Percentiles rank a stretch among this genome's conserved stretches.
Evolutionary conservation across 768 basidiomycete species (phyloP).

Genomic region (Cystofilobasidium bisporidii): DNA sequence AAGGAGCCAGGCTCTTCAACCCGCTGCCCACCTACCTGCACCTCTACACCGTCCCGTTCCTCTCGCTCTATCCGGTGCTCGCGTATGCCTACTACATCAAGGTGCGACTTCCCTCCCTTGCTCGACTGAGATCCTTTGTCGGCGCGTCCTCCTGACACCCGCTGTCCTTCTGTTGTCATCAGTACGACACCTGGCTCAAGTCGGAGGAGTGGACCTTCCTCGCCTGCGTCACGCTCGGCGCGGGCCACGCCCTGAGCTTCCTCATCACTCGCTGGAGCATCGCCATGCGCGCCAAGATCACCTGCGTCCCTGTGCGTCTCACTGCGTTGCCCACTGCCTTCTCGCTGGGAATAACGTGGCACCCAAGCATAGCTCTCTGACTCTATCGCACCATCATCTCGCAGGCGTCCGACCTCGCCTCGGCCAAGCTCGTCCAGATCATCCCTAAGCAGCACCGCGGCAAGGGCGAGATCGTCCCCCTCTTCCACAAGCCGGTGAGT

Average conservation of each 20-base stretch:
- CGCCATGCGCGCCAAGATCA: conserved; percentile 65
- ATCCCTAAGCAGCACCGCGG: conserved; percentile 73
- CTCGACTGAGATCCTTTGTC: neutral
- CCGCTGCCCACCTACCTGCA: conserved; percentile 38
- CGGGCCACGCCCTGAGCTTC: conserved; percentile 84
- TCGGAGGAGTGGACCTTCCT: conserved; percentile 97
- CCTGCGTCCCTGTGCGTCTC: conserved; percentile 58
- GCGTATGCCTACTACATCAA: conserved; percentile 79
- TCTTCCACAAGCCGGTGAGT: conserved; percentile 50
- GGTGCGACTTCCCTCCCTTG: conserved; percentile 17
- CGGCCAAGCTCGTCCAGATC: conserved; percentile 72
- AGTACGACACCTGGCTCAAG: conserved; percentile 31
- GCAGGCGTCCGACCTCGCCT: conserved; percentile 57
- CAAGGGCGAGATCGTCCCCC: conserved; percentile 73
- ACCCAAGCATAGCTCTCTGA: too few species aligned
- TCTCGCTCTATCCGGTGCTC: conserved; percentile 41
- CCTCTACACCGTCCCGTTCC: conserved; percentile 42
- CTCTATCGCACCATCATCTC: too few species aligned
- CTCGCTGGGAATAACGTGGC: too few species aligned
- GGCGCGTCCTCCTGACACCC: too few species aligned
- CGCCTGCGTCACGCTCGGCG: conserved; percentile 71
- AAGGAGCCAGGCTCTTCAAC: conserved; percentile 39
- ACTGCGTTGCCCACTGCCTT: too few species aligned
- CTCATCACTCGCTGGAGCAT: conserved; percentile 83
- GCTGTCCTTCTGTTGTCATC: too few species aligned